phyloP scores from a whole-genome alignment of 805 yeast species.

The Wickerhamomyces ciferrii region DNA sequence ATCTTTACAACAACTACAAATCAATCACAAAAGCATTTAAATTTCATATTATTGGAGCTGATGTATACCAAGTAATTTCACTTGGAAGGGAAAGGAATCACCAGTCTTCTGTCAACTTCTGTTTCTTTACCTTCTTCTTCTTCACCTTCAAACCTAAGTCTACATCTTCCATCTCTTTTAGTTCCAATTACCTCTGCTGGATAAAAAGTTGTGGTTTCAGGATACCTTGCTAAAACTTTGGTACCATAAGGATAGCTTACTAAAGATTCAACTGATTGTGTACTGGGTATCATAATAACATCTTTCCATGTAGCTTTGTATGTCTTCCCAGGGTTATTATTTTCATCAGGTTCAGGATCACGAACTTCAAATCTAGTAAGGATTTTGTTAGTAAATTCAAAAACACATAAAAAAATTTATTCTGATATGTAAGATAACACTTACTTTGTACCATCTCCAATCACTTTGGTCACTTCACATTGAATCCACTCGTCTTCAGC shows the following conservation, averaged over 20 bases:
- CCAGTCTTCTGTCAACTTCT: constrained; percentile 81
- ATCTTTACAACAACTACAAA: no score
- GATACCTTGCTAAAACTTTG: constrained; percentile 87
- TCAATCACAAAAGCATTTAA: no score
- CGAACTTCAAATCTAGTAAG: constrained; percentile 70
- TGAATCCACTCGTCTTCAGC: constrained; percentile 93
- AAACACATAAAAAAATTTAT: background rate
- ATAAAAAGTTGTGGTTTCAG: constrained; percentile 96
- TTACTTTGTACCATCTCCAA: constrained; percentile 57
- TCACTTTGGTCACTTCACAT: constrained; percentile 77
- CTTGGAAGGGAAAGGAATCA: constrained; percentile 61
- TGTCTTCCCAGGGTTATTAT: constrained; percentile 79
- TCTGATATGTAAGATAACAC: constrained; percentile 6
- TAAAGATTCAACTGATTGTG: constrained; percentile 33
- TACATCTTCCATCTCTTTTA: constrained; percentile 68
- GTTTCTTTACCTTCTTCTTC: constrained; percentile 96
- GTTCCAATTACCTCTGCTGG: constrained; percentile 87
- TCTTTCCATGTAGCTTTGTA: constrained; percentile 84
- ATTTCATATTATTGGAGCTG: no score
- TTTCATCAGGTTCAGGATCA: constrained; percentile 97
- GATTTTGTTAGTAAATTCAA: constrained; percentile 6
- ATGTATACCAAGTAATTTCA: no score
- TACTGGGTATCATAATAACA: constrained; percentile 63
- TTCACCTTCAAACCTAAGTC: constrained; percentile 90
- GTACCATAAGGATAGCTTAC: constrained; percentile 66